A percentile compares a stretch with the other conserved stretches of the same genome.
Evolutionary conservation across 2,329 filamentous ascomycete genomes (phyloP).

Genomic region (Exophiala bonariae): DNA sequence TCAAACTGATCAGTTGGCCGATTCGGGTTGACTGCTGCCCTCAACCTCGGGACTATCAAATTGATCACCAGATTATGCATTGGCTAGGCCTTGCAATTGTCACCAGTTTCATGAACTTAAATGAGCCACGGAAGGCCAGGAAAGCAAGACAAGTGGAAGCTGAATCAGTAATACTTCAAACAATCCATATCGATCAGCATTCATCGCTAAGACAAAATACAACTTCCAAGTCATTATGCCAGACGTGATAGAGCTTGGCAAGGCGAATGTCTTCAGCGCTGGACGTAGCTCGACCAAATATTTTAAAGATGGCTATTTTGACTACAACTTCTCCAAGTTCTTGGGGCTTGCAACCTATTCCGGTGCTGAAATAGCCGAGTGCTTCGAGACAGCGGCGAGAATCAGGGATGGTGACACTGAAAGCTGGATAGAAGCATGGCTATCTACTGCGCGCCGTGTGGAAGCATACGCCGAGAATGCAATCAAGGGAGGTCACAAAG

Average conservation of each 20-base stretch:
- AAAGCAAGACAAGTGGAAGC: neutral
- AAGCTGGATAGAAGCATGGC: conserved; percentile 22
- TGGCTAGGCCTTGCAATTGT: neutral
- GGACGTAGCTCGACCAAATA: conserved; percentile 4
- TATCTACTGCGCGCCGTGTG: conserved; percentile 13
- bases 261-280: conserved; percentile 9
- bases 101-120: neutral
- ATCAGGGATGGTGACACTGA: conserved; percentile 21
- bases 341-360: conserved; percentile 11
- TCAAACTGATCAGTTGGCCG: too few relatives aligned
- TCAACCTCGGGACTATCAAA: neutral
- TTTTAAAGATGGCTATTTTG: conserved; percentile 11
- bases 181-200: too few relatives aligned
- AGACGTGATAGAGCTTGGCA: conserved; percentile 2
- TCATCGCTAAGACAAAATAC: too few relatives aligned
- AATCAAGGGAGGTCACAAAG: conserved; percentile 11
- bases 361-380: conserved; percentile 14
- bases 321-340: conserved; percentile 13
- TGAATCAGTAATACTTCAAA: neutral
- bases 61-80: neutral
- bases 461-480: conserved; percentile 15
- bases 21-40: too few relatives aligned
- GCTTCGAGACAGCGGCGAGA: conserved; percentile 12
- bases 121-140: neutral
- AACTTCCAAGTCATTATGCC: conserved; percentile 2